Conservation (phyloP, 768 basidiomycete genomes). For the Lepiota venenata region DNA sequence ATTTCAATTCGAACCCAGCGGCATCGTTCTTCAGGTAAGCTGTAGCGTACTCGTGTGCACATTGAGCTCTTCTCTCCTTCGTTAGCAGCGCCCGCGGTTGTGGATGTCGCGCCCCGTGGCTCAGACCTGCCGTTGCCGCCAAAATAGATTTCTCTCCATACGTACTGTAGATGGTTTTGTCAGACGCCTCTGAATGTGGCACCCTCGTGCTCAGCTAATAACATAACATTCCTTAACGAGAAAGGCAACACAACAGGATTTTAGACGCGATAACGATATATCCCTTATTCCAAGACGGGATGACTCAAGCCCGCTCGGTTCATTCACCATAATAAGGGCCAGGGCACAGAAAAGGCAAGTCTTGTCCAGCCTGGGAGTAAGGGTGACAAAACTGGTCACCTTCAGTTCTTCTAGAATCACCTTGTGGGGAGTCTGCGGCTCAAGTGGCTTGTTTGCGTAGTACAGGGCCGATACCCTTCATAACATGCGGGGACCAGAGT, state of each 20-base stretch:
- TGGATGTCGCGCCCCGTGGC: not conserved
- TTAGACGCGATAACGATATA: not conserved
- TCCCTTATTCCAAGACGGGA: not conserved
- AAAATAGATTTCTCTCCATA: not conserved
- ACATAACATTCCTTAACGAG: not conserved
- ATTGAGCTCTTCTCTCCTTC: not conserved
- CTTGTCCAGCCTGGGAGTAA: constrained; percentile 1
- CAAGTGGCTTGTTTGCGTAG: not conserved
- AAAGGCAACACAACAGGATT: not conserved
- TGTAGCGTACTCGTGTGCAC: not conserved
- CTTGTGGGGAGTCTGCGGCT: constrained; percentile 9
- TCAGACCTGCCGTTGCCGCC: not conserved
- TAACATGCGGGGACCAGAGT: constrained; percentile 8
- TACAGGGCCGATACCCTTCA: constrained; percentile 2
- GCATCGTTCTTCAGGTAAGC: not conserved
- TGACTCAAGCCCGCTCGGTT: constrained; percentile 2
- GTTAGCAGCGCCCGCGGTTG: constrained; percentile 1
- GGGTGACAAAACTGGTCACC: constrained; percentile 2
- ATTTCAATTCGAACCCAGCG: not conserved
- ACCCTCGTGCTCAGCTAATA: not conserved
- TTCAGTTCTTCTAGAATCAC: not conserved
- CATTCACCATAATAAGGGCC: not conserved
- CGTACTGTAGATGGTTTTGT: not conserved
- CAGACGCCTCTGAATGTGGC: not conserved
- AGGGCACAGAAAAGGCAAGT: constrained; percentile 3